Evolutionary conservation across 345 rosid species (phyloP).

Genomic region (Limnanthes douglasii): DNA sequence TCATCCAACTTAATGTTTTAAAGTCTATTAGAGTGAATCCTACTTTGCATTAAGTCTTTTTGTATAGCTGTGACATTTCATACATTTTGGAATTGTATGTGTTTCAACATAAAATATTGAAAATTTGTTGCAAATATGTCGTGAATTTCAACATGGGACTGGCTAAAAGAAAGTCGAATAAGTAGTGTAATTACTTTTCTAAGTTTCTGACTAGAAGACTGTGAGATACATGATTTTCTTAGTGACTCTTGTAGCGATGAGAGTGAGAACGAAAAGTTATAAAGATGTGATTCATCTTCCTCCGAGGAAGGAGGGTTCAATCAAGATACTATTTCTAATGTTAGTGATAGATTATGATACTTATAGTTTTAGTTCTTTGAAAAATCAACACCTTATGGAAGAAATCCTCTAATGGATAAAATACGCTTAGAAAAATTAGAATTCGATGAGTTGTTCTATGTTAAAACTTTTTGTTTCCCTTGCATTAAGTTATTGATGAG

Average conservation of each 20-base stretch:
- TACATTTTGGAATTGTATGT: too few species aligned
- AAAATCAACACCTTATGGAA: conserved; percentile 80
- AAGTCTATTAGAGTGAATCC: too few species aligned
- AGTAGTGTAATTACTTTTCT: too few species aligned
- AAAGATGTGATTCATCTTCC: conserved; percentile 66
- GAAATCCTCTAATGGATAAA: conserved; percentile 99
- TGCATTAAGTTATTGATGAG: background rate
- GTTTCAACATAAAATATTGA: too few species aligned
- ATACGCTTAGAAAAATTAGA: conserved; percentile 18
- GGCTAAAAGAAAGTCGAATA: too few species aligned
- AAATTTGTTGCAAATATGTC: too few species aligned
- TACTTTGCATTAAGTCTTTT: too few species aligned
- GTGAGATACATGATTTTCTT: conserved; percentile 60
- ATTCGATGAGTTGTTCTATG: background rate
- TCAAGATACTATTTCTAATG: conserved; percentile 44
- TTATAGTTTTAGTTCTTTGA: conserved; percentile 73
- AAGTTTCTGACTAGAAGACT: conserved; percentile 51
- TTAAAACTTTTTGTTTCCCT: too few species aligned
- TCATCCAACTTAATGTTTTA: too few species aligned
- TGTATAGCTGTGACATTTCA: too few species aligned
- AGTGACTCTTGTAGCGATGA: conserved; percentile 87
- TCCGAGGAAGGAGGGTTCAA: conserved; percentile 85
- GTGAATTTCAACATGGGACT: too few species aligned
- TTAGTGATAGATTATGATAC: conserved; percentile 60
- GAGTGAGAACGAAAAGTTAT: conserved; percentile 74